phyloP scores from a whole-genome alignment of 257 asterid genomes.

The Salvia miltiorrhiza region DNA sequence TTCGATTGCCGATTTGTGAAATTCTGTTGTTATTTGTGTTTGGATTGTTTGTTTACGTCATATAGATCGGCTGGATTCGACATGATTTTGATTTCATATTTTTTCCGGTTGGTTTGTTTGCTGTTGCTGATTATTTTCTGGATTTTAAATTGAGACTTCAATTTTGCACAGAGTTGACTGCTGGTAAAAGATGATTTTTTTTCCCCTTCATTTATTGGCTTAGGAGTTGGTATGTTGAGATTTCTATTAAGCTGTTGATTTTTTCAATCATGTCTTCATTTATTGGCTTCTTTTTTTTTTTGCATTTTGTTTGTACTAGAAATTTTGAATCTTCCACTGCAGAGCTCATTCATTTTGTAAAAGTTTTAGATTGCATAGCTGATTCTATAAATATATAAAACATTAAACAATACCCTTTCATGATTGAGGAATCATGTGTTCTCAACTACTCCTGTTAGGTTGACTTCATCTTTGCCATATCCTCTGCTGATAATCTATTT shows the following conservation, averaged over 20 bases:
- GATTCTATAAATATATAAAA: not conserved
- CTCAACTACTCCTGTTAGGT: not conserved
- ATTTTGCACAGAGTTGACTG: not conserved
- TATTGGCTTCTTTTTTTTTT: not conserved
- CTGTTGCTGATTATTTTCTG: not conserved
- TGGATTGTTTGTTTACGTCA: not conserved
- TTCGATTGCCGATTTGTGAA: not conserved
- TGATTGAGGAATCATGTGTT: not conserved
- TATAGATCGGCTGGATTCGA: conserved; percentile 12
- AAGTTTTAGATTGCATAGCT: not conserved
- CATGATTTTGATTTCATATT: conserved; percentile 1
- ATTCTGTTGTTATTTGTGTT: not conserved
- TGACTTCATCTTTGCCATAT: not conserved
- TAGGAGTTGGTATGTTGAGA: not conserved
- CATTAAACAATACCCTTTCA: not conserved
- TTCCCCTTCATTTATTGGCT: not conserved
- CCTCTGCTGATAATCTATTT: not conserved
- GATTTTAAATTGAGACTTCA: not conserved
- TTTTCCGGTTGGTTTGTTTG: not conserved
- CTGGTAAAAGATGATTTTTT: not conserved
- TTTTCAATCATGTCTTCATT: not conserved
- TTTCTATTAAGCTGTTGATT: not conserved
- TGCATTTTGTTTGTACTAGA: not conserved
- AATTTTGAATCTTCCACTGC: not conserved
- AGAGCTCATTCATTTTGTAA: not conserved